Conservation (phyloP, 2,329 filamentous ascomycete species). For the Phialocephala subalpina region DNA sequence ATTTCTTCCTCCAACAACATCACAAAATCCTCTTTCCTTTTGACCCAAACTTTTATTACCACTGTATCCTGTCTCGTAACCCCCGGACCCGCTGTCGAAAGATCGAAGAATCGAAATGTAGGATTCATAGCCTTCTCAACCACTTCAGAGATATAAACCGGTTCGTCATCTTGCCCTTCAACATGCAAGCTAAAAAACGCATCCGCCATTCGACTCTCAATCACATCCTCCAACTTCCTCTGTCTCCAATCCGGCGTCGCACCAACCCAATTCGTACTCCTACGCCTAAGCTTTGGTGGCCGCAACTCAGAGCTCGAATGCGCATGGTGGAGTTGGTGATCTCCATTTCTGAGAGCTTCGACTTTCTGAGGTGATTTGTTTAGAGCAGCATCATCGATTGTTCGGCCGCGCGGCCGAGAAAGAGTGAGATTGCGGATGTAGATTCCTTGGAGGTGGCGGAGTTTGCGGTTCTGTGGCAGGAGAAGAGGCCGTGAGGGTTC, state of each 20-base stretch:
- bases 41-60: constrained; percentile 79
- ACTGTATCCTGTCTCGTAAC: constrained; percentile 73
- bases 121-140: constrained; percentile 87
- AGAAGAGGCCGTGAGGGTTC: constrained; percentile 55
- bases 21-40: constrained; percentile 59
- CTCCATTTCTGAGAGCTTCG: constrained; percentile 54
- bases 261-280: constrained; percentile 69
- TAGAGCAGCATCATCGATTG: constrained; percentile 80
- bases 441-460: constrained; percentile 87
- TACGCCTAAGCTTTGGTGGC: constrained; percentile 55
- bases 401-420: constrained; percentile 60
- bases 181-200: constrained; percentile 89
- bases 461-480: constrained; percentile 80
- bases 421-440: constrained; percentile 87
- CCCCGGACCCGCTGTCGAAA: constrained; percentile 66
- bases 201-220: constrained; percentile 79
- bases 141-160: constrained; percentile 90
- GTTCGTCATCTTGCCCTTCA: constrained; percentile 59
- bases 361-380: constrained; percentile 72
- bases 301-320: constrained; percentile 62
- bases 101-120: constrained; percentile 85
- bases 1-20: constrained; percentile 76
- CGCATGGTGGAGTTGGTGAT: constrained; percentile 61
- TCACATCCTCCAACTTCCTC: constrained; percentile 77
- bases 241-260: constrained; percentile 69